phyloP scores from a whole-genome alignment of 257 asterid species.

The Solanum medicagineum region DNA sequence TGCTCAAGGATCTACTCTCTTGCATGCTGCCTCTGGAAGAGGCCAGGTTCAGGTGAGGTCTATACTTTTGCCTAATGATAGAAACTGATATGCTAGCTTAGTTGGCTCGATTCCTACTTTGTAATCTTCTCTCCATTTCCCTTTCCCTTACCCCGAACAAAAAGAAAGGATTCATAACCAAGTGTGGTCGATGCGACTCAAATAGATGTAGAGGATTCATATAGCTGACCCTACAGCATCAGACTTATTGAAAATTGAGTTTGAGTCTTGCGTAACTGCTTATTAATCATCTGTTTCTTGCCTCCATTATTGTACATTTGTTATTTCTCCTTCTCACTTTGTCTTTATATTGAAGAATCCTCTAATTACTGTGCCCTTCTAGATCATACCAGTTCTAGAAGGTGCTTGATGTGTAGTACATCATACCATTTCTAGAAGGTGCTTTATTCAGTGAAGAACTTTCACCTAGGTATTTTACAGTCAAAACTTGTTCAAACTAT shows the following conservation, averaged over 20 bases:
- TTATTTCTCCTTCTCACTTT: neutral
- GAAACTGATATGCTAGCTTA: neutral
- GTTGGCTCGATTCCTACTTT: neutral
- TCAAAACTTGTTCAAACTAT: neutral
- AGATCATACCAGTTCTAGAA: neutral
- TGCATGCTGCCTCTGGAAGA: conserved; percentile 72
- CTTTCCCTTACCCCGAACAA: neutral
- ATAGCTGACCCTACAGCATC: neutral
- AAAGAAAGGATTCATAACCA: neutral
- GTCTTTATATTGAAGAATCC: neutral
- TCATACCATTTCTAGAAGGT: neutral
- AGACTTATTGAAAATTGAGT: neutral
- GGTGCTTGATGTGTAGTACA: neutral
- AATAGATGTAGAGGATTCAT: neutral
- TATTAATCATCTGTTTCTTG: neutral
- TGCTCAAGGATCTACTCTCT: conserved; percentile 55
- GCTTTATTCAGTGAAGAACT: neutral
- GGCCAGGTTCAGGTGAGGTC: conserved; percentile 69
- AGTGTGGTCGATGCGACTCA: neutral
- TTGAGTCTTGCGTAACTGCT: neutral
- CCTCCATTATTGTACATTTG: neutral
- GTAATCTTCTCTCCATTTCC: neutral
- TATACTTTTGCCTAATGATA: neutral
- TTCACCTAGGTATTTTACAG: neutral
- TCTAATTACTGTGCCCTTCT: neutral